These are phyloP conservation scores for Nicotiana otophora DNA, from an alignment of 257 asterid genomes.

Conservation along the genomic window DNA sequence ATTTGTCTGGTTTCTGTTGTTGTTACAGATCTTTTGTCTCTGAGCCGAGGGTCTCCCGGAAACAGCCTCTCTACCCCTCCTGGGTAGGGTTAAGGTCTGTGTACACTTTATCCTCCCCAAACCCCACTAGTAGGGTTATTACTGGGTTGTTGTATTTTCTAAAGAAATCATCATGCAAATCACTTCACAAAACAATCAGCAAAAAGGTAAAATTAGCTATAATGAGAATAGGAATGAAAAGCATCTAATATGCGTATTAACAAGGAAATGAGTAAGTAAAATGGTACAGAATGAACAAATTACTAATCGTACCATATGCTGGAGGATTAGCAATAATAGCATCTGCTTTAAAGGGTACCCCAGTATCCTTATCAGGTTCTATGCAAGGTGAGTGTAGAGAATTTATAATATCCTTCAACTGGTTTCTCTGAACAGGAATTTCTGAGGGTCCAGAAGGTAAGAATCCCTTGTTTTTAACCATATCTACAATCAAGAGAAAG, in stretches of 20 bases:
- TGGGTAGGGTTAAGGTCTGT: no score
- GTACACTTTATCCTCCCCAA: no score
- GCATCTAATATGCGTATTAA: not conserved
- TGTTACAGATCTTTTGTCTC: no score
- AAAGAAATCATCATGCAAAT: not conserved
- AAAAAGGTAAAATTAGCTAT: not conserved
- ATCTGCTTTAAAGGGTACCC: constrained; percentile 81
- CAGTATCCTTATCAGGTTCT: constrained; percentile 82
- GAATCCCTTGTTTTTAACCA: constrained; percentile 98
- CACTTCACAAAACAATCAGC: not conserved
- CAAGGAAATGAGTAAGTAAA: not conserved
- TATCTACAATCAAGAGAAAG: constrained; percentile 42
- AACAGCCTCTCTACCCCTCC: no score
- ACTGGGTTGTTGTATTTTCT: not conserved
- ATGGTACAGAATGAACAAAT: constrained; percentile 3
- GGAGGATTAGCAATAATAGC: constrained; percentile 94
- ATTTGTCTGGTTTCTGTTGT: no score
- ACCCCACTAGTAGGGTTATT: no score
- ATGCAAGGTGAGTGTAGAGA: constrained; percentile 84
- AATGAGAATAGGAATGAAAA: not conserved
- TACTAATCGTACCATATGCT: constrained; percentile 60
- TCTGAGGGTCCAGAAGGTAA: constrained; percentile 99
- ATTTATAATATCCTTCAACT: constrained; percentile 75
- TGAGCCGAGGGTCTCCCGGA: no score
- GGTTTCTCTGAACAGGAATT: constrained; percentile 76